These are phyloP conservation scores for Botrytis fabae DNA, from an alignment of 2,329 filamentous ascomycete species.

Conservation along the genomic window DNA sequence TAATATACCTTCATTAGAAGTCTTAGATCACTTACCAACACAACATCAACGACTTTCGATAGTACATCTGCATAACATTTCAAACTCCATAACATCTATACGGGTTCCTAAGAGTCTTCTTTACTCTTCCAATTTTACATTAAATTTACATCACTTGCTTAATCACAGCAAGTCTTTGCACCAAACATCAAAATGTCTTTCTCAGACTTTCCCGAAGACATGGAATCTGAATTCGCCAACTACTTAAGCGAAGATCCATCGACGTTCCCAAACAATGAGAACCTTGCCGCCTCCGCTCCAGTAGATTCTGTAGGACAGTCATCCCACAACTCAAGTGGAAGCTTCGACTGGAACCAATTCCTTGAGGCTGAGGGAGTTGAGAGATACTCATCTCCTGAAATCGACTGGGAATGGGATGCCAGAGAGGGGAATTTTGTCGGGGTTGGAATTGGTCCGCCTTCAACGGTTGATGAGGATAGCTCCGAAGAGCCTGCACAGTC, in stretches of 20 bases:
- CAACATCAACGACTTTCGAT: background rate
- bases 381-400: background rate
- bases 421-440: background rate
- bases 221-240: background rate
- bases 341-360: background rate
- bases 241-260: background rate
- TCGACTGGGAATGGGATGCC: background rate
- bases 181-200: background rate
- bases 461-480: background rate
- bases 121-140: background rate
- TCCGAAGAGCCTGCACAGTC: background rate
- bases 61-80: background rate
- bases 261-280: background rate
- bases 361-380: background rate
- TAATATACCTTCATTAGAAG: background rate
- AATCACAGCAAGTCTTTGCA: background rate
- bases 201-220: background rate
- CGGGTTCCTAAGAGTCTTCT: background rate
- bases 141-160: rapidly evolving
- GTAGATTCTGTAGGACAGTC: background rate
- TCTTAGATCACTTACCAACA: background rate
- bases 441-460: background rate
- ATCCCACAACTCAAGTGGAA: background rate
- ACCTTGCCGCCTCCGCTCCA: background rate
- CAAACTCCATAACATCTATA: background rate